phyloP scores from a whole-genome alignment of 257 asterid species.

The Plantago ovata region DNA sequence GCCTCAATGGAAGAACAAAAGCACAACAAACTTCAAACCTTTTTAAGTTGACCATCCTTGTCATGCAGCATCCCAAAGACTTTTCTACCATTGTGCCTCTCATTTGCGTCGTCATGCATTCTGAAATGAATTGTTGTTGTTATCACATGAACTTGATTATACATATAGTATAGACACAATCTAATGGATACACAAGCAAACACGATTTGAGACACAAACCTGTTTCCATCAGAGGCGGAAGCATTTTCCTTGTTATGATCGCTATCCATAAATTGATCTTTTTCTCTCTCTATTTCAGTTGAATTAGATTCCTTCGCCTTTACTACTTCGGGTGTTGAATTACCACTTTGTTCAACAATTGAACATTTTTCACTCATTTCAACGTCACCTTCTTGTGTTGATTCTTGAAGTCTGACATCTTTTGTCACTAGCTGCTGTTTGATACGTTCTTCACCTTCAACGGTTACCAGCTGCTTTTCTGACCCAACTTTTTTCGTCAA shows the following conservation, averaged over 20 bases:
- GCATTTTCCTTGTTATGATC: constrained; percentile 76
- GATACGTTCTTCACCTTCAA: constrained; percentile 3
- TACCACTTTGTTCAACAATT: constrained; percentile 17
- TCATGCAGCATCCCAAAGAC: constrained; percentile 46
- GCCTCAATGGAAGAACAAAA: constrained; percentile 2
- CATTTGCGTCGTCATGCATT: constrained; percentile 24
- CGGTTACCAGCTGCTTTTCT: constrained; percentile 18
- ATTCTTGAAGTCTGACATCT: constrained; percentile 16
- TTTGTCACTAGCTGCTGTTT: not conserved
- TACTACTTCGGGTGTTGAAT: constrained; percentile 20
- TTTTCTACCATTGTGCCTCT: constrained; percentile 36
- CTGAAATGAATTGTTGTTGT: constrained; percentile 30
- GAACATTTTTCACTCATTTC: constrained; percentile 9
- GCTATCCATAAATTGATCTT: constrained; percentile 24
- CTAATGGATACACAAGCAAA: not conserved
- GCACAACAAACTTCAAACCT: constrained; percentile 32
- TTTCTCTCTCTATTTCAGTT: constrained; percentile 25
- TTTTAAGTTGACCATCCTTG: constrained; percentile 29
- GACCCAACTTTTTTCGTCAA: constrained; percentile 15
- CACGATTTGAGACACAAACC: constrained; percentile 35
- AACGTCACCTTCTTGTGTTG: constrained; percentile 23
- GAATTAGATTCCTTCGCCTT: constrained; percentile 22
- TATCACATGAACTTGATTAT: constrained; percentile 10
- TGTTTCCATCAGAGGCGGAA: constrained; percentile 57
- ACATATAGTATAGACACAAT: constrained; percentile 15